Evolutionary conservation across 2,329 filamentous ascomycete species (phyloP), one percentile per base, ranked within the genome.

Genomic region (Pseudocercospora ulei): DNA sequence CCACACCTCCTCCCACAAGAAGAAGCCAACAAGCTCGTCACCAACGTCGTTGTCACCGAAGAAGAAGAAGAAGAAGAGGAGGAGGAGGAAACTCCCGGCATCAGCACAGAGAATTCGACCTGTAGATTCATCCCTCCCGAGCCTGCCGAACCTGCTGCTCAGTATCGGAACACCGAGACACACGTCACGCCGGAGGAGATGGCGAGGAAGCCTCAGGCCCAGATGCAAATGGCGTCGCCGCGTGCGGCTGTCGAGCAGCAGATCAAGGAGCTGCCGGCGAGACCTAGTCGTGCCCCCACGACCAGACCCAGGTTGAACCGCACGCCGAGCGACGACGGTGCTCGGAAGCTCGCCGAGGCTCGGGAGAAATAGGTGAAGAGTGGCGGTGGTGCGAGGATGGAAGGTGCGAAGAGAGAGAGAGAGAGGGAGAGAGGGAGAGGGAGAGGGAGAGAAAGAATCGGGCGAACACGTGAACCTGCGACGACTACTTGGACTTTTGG

Each of bases 1-100:
- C 62, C 65, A 1, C 63, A 70, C 44, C 44, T 71, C 12, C n/a
- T n/a, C n/a, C n/a, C n/a, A n/a, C 64, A 69, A 44, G 52, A 61
- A 6, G 63, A 70, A 43, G 66, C 65, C 0, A 64, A 65, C 24
- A 56, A 62, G 35, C 49, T 70, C 7, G 66, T 68, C 7, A 62
- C 58, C 22, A 50, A 50, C 1, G 55, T 54, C 13, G 49, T 62
- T 6, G 45, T 50, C 2, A 35, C 43, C 7, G 44, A 50, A 7
- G 37, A 46, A 20, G 38, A 38, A 19, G 30, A 37, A 16, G 27
- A 17, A 11, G 19, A 19, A 11, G 31, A 27, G 4, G 24, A 14
- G 11, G 35, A 19, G 20, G 23, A 38, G 12, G 27, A 33, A 27
- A 41, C 30, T n/a, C 18, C 20, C 8, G 22, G 18, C 17, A 4